Evolutionary conservation across 2,329 filamentous ascomycete genomes (phyloP).

Genomic region (Lasiodiplodia theobromae): DNA sequence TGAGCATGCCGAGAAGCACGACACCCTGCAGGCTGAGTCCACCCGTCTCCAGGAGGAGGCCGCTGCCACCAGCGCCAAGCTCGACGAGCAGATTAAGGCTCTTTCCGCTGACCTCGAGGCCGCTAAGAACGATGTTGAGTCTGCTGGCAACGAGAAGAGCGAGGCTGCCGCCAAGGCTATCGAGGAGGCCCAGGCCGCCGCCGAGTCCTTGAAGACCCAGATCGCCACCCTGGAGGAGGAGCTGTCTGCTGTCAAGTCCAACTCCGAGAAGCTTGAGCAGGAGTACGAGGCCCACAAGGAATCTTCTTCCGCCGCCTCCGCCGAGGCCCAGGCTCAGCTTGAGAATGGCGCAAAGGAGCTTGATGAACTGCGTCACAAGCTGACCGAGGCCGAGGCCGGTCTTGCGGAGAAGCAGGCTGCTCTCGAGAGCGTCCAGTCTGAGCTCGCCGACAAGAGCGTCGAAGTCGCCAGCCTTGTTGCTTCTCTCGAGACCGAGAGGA

Average conservation of each 20-base stretch:
- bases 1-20: conserved; percentile 39
- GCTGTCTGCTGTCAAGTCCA: conserved; percentile 12
- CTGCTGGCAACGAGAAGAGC: conserved; percentile 1
- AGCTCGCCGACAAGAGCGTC: conserved; percentile 27
- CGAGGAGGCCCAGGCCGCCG: conserved; percentile 20
- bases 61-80: conserved; percentile 25
- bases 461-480: conserved; percentile 22
- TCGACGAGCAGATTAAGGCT: conserved; percentile 41
- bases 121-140: conserved; percentile 32
- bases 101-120: conserved; percentile 39
- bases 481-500: conserved; percentile 23
- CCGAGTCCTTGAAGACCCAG: conserved; percentile 21
- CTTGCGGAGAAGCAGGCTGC: conserved; percentile 30
- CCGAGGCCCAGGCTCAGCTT: conserved; percentile 25
- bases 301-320: conserved; percentile 1
- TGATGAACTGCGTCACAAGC: conserved; percentile 19
- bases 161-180: conserved; percentile 21
- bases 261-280: conserved; percentile 19
- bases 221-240: conserved; percentile 23
- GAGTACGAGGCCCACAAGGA: conserved; percentile 25
- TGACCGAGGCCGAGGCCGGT: conserved; percentile 20
- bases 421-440: conserved; percentile 26
- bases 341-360: conserved; percentile 25
- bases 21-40: conserved; percentile 26
- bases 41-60: conserved; percentile 27